phyloP scores from a whole-genome alignment of 2,329 filamentous ascomycete genomes.

The Fusarium sp. region DNA sequence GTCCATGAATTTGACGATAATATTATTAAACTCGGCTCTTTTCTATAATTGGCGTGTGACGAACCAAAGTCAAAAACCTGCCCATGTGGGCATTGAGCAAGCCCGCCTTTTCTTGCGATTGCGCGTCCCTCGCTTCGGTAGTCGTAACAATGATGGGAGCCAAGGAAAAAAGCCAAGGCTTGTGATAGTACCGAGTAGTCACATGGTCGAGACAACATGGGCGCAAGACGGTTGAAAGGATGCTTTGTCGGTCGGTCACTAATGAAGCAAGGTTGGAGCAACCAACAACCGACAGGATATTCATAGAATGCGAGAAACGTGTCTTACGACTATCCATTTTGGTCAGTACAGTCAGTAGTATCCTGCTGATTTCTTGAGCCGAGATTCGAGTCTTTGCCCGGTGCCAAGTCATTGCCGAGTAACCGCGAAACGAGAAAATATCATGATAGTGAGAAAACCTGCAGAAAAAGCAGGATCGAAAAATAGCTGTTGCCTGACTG shows the following conservation, averaged over 20 bases:
- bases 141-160: slow-evolving; percentile 16
- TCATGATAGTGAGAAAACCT: neutral
- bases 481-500: neutral
- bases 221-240: neutral
- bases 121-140: slow-evolving; percentile 1
- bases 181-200: slow-evolving; percentile 4
- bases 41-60: slow-evolving; percentile 18
- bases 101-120: slow-evolving; percentile 4
- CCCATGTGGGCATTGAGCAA: neutral
- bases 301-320: neutral
- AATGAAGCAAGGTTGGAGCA: neutral
- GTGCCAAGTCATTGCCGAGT: slow-evolving; percentile 20
- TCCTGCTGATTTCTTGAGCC: neutral
- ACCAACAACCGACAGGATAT: neutral
- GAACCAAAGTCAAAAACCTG: neutral
- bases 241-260: neutral
- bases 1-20: slow-evolving; percentile 34
- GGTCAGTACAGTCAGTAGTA: neutral
- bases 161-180: slow-evolving; percentile 19
- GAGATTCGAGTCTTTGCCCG: neutral
- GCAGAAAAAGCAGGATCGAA: slow-evolving; percentile 11
- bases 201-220: slow-evolving; percentile 7
- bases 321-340: neutral
- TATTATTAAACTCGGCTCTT: neutral
- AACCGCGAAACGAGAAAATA: slow-evolving; percentile 20